Conservation (phyloP, 1,284 basidiomycete species). For the Wolfiporia cocos region DNA sequence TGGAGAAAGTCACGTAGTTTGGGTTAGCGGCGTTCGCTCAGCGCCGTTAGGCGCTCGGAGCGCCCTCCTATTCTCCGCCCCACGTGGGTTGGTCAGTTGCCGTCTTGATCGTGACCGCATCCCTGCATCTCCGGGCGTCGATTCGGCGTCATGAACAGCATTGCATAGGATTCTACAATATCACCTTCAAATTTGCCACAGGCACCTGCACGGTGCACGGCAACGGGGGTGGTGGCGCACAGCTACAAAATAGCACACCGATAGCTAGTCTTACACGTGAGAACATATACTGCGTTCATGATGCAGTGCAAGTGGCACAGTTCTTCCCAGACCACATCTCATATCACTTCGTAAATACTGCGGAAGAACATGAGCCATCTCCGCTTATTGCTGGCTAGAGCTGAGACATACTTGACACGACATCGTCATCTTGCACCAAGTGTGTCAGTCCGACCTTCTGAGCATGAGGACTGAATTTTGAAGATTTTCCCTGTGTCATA, state of each 20-base stretch:
- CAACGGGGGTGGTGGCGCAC: too few relatives aligned
- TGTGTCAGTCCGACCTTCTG: slow-evolving; percentile 91
- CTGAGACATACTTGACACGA: slow-evolving; percentile 74
- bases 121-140: too few relatives aligned
- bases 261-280: background rate
- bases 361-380: background rate
- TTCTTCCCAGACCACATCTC: too few relatives aligned
- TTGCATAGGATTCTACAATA: background rate
- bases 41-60: too few relatives aligned
- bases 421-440: slow-evolving; percentile 90
- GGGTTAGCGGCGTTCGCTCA: too few relatives aligned
- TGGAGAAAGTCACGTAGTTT: too few relatives aligned
- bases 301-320: too few relatives aligned
- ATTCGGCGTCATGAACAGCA: background rate
- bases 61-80: too few relatives aligned
- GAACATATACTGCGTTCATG: too few relatives aligned
- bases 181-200: background rate
- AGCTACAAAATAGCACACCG: background rate
- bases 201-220: background rate
- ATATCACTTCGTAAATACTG: slow-evolving; percentile 37
- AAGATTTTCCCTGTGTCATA: slow-evolving; percentile 84
- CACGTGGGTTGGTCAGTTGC: too few relatives aligned
- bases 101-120: too few relatives aligned
- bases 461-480: slow-evolving; percentile 87
- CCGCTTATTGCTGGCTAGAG: background rate